Base-by-base conservation (phyloP, 441 rosid species). In the Eutrema salsugineum region DNA sequence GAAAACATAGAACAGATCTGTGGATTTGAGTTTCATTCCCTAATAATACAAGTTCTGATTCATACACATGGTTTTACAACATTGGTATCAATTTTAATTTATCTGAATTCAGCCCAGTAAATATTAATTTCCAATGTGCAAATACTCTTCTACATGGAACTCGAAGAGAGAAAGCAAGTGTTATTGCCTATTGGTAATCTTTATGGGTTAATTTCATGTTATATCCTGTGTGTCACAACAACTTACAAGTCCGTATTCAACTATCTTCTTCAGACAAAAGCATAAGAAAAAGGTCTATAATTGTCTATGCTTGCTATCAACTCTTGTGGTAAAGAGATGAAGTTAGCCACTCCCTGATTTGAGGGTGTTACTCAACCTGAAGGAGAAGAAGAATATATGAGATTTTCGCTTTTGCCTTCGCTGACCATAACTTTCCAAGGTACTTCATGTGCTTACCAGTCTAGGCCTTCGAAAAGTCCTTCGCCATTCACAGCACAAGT, bases 281-380 rank as follows among this genome's bases (percentile, higher is more conserved):
- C 0, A 24, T 24, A 24, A 24, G 27, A 24, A 4, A 24, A 24
- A 24, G 27, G 27, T 24, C 27, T 24, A 24, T 24, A 24, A 24
- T 4, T 24, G 27, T n/a, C n/a, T n/a, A 20, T 20, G 2, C n/a
- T n/a, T 20, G 22, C 22, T 20, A 20, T 20, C 22, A 20, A 20
- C 22, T 20, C 22, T 20, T 66, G 60, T 22, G 24, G 59, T 50
- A 17, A 17, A 66, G 39, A 15, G 61, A 40, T 14, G 49, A 51
- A 38, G 2, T 80, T 81, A 89, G 49, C 84, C 84, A 61, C 87
- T 80, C 54, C 86, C 84, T 9, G 87, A 80, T 74, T 87, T 84
- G 63, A 90, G 85, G 1, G 89, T 85, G 68, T 87, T 90, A 72
- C 94, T 87, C 86, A 90, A 81, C 97, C 94, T 88, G 68, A 79